A percentile compares a stretch with the other conserved stretches of the same genome.
Conservation (phyloP, 306 rosid genomes). For the Cicer arietinum region DNA sequence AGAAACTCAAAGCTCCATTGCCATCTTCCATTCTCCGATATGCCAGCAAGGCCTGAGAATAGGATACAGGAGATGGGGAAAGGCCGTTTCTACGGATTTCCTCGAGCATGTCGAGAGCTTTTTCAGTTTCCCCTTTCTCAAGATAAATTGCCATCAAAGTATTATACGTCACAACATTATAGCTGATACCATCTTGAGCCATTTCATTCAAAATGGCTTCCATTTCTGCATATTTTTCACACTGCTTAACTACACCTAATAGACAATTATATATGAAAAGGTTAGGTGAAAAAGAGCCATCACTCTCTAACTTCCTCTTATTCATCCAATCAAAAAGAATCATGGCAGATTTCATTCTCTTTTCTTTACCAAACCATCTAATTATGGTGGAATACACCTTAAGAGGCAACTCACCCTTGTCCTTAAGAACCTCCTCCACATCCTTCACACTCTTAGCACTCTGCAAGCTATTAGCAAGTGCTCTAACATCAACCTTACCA, state of each 20-base stretch:
- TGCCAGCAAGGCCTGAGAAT: constrained; percentile 77
- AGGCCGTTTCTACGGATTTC: constrained; percentile 71
- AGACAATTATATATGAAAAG: constrained; percentile 79
- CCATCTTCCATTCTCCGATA: constrained; percentile 86
- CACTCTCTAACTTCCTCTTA: constrained; percentile 67
- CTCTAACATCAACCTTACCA: constrained; percentile 70
- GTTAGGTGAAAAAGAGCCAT: constrained; percentile 67
- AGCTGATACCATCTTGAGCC: constrained; percentile 66
- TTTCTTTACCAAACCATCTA: constrained; percentile 80
- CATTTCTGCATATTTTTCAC: constrained; percentile 58
- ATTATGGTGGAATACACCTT: constrained; percentile 82
- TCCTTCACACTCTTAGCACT: constrained; percentile 71
- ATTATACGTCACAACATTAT: constrained; percentile 81
- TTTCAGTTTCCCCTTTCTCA: constrained; percentile 63
- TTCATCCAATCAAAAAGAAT: constrained; percentile 82
- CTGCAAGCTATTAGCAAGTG: constrained; percentile 59
- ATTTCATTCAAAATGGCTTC: constrained; percentile 70
- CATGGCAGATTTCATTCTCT: constrained; percentile 70
- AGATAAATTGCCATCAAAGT: constrained; percentile 76
- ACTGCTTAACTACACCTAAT: constrained; percentile 85
- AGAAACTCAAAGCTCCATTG: constrained; percentile 74
- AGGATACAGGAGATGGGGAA: constrained; percentile 72
- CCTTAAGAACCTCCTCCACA: constrained; percentile 78
- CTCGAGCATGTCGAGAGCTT: constrained; percentile 70
- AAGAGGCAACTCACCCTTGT: constrained; percentile 73